Evolutionary conservation across 1,284 basidiomycete genomes (phyloP), one percentile per base, ranked within the genome.

Genomic region (Puccinia triticina): DNA sequence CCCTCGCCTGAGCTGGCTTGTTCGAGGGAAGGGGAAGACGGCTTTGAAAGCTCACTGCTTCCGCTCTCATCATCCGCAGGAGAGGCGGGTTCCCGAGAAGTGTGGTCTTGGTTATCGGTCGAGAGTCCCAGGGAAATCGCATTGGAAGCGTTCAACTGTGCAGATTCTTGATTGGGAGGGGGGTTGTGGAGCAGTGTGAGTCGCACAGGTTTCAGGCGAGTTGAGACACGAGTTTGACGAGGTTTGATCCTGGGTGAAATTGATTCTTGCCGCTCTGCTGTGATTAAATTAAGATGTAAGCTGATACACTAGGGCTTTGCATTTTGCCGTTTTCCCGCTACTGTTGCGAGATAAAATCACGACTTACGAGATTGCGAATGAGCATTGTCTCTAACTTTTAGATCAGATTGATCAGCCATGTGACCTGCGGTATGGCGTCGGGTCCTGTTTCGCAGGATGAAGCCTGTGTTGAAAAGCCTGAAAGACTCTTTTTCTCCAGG

Each of bases 391-490:
- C 73, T 16, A 40, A 23, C 34, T 34, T 71, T 57, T 29, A 48
- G 74, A 34, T 74, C 79, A 32, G 46, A 53, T 29, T 43, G 55
- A 53, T 48, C 61, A 61, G 78, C 48, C n/a, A 64, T 66, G 53
- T 72, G 26, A 74, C 46, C 74, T 23, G 64, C 50, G 46, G 26
- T 34, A 69, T 77, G 73, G 16, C 81, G 59, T 46, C 74, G 59
- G 43, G 81, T 82, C 23, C 81, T 61, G 29, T 82, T 53, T 11
- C 73, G 81, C 37, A 82, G 40, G 37, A 82, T 82, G 29, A 69
- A 82, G 29, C 81, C 81, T 40, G 73, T 82, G 66, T 82, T 82
- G 50, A 82, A 82, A 21, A 82, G 53, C n/a, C 74, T 82, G 66
- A 82, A 76, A 23, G 74, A 82, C 29, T 76, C 81, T 66, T 67